Evolutionary conservation across 2,329 filamentous ascomycete genomes (phyloP).

Genomic region (Didymella pinodella): DNA sequence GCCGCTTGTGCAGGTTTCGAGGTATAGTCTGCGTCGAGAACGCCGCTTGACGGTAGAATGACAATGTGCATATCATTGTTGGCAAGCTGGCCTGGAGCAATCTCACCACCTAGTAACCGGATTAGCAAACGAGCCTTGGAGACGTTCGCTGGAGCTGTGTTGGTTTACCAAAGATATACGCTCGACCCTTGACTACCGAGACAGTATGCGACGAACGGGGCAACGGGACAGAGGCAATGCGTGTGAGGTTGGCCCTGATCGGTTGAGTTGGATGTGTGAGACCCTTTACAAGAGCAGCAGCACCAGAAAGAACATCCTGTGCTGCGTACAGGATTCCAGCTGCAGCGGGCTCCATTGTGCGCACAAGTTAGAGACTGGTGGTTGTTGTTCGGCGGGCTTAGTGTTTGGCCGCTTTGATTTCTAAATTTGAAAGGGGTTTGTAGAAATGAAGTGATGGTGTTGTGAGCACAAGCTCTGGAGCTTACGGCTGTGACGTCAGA

Average conservation of each 20-base stretch:
- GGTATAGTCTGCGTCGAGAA: constrained; percentile 54
- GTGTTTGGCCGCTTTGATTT: neutral
- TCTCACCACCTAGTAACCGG: constrained; percentile 52
- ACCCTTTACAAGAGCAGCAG: constrained; percentile 58
- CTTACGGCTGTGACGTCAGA: constrained; percentile 19
- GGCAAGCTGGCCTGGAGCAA: constrained; percentile 51
- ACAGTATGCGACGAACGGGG: constrained; percentile 61
- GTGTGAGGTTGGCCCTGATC: constrained; percentile 60
- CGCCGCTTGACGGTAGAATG: constrained; percentile 58
- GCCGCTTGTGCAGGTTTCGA: constrained; percentile 43
- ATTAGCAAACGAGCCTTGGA: neutral
- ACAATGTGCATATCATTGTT: constrained; percentile 62
- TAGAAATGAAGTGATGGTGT: neutral
- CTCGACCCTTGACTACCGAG: constrained; percentile 61
- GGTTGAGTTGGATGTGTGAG: constrained; percentile 60
- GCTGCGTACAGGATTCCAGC: constrained; percentile 51
- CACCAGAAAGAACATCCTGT: constrained; percentile 49
- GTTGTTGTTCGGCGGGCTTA: neutral
- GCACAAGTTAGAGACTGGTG: neutral
- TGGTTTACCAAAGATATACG: constrained; percentile 60
- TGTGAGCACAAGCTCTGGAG: neutral
- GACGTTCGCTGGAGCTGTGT: neutral
- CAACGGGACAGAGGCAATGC: constrained; percentile 56
- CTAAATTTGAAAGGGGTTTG: neutral
- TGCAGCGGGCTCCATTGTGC: constrained; percentile 48